Conservation (phyloP, 2,329 filamentous ascomycete genomes). For the Chaetomium globosum region DNA sequence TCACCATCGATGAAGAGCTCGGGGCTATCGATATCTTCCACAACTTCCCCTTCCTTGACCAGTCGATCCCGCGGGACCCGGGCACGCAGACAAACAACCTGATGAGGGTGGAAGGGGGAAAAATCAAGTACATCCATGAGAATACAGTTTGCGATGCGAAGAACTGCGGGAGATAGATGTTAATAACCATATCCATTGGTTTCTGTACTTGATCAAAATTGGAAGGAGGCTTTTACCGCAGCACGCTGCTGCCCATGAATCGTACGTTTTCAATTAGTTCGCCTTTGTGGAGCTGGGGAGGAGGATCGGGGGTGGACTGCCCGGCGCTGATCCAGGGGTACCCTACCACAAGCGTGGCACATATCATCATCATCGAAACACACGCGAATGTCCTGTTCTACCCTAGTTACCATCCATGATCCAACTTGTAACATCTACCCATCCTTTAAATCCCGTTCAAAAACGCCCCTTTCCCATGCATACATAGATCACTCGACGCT, state of each 20-base stretch:
- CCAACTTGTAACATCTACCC: background rate
- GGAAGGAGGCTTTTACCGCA: background rate
- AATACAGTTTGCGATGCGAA: background rate
- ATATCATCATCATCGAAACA: background rate
- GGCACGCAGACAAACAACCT: constrained; percentile 38
- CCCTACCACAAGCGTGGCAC: background rate
- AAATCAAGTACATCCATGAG: constrained; percentile 35
- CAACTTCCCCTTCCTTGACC: constrained; percentile 37
- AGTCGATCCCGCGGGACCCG: constrained; percentile 11
- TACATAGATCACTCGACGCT: background rate
- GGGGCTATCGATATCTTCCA: constrained; percentile 38
- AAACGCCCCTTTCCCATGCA: background rate
- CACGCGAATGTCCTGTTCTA: background rate
- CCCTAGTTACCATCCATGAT: background rate
- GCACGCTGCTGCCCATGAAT: background rate
- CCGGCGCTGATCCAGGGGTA: background rate
- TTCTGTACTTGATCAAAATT: background rate
- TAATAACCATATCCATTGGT: background rate
- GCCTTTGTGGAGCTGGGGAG: no score
- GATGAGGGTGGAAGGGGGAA: constrained; percentile 36
- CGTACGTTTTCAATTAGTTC: background rate
- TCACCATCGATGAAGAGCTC: constrained; percentile 39
- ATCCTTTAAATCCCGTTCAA: background rate
- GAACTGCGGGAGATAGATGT: background rate
- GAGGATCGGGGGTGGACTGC: background rate